Evolutionary conservation across 164 flowering plant genomes (phyloP), one percentile per base, ranked within the genome.

Genomic region (Liriodendron chinense): DNA sequence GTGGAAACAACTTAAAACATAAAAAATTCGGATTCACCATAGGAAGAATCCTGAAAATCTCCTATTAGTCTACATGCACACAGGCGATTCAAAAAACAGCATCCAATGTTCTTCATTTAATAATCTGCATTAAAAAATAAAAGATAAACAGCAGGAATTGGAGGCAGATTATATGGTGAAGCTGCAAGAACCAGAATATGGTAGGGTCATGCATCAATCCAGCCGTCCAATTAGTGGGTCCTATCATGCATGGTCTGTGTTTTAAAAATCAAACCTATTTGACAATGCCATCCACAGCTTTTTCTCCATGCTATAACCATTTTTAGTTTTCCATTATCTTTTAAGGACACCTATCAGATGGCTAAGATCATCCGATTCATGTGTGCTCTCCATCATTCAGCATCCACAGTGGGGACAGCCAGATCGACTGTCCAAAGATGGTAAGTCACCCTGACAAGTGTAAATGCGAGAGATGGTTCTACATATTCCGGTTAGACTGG

Each of bases 31-130:
- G 47, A 18, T 14, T 24, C 9, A 47, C 69, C 28, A 28, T 67
- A 28, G 21, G 28, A 7, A 67, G 69, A 67, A 67, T 67, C 69
- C 69, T 26, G 47, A 65, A 16, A 67, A 67, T 67, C 47, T 28
- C 48, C 28, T 67, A 34, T 67, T 67, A 14, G 20, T 34, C 10
- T 67, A 12, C n/a, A 67, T 67, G 69, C 43, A 28, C 18, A 25
- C 69, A 67, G 69, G 43, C 28, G 18, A 28, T 67, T 34, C 69
- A 67, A 34, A 34, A 28, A 28, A 67, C n/a, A 16, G 69, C 69
- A 67, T 67, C 69, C 69, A 67, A 67, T 34, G 69, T 18, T 25
- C 68, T 7, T 34, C 47, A 28, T 67, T 67, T 3, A 67, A 67
- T 26, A 67, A 67, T 67, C 22, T 14, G 59, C 43, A 67, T 28